These are phyloP conservation scores for Acanthamoeba healyi DNA, from an alignment of 208 protist genomes.

Conservation along the genomic window DNA sequence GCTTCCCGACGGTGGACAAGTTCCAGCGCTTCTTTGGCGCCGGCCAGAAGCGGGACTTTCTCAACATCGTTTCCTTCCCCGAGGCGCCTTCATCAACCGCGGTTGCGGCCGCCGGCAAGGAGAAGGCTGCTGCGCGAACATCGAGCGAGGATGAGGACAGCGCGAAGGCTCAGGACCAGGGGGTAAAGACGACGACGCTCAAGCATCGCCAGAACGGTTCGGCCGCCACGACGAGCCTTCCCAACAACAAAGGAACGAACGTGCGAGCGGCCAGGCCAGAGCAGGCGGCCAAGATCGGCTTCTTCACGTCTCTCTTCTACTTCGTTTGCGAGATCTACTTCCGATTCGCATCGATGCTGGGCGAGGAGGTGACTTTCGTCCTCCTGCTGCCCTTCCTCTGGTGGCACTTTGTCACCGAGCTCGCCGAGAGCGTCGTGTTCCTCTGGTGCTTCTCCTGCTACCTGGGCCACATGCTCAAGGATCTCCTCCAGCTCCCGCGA, in stretches of 20 bases:
- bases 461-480: conserved; percentile 14
- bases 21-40: neutral
- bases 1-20: conserved; percentile 9
- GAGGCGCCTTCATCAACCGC: neutral
- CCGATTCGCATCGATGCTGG: conserved; percentile 12
- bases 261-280: neutral
- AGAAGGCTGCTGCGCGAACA: neutral
- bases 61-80: conserved; percentile 13
- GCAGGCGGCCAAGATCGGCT: neutral
- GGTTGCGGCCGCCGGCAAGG: neutral
- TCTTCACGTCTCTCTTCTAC: conserved; percentile 1
- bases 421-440: conserved; percentile 1
- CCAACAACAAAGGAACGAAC: neutral
- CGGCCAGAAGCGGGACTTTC: neutral
- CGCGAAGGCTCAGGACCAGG: conserved; percentile 9
- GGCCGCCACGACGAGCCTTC: neutral
- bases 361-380: conserved; percentile 12
- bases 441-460: conserved; percentile 38
- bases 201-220: neutral
- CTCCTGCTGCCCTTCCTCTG: conserved; percentile 12
- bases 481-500: neutral
- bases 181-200: neutral
- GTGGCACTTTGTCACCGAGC: conserved; percentile 29
- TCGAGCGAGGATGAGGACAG: neutral
- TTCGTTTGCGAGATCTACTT: conserved; percentile 9